phyloP scores from a whole-genome alignment of 768 basidiomycete genomes.

The Mycena galericulata region DNA sequence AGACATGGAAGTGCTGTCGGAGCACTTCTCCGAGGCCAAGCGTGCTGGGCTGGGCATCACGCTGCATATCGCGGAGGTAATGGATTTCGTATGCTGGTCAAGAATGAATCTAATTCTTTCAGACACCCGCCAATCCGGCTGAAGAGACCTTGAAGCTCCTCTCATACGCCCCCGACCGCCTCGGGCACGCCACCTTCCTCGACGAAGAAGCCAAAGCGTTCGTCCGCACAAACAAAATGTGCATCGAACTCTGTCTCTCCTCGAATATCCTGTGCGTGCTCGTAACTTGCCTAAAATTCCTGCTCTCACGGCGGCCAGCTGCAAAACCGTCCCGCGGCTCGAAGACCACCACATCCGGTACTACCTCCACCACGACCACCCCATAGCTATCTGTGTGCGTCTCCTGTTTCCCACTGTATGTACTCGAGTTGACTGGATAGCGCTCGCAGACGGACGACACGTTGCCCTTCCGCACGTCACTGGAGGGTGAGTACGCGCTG shows the following conservation, averaged over 20 bases:
- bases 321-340: slow-evolving; percentile 63
- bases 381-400: slow-evolving; percentile 69
- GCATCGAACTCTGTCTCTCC: slow-evolving; percentile 85
- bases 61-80: slow-evolving; percentile 85
- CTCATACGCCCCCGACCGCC: slow-evolving; percentile 73
- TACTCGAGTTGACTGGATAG: no score
- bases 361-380: slow-evolving; percentile 63
- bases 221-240: slow-evolving; percentile 65
- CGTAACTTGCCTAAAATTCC: slow-evolving; percentile 54
- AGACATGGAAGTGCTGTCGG: slow-evolving; percentile 62
- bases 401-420: neutral
- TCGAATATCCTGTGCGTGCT: slow-evolving; percentile 80
- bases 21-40: slow-evolving; percentile 65
- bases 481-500: slow-evolving; percentile 70
- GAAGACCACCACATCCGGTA: slow-evolving; percentile 68
- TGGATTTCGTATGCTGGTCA: slow-evolving; percentile 18
- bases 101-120: slow-evolving; percentile 57
- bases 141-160: slow-evolving; percentile 74
- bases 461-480: slow-evolving; percentile 67
- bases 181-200: slow-evolving; percentile 88
- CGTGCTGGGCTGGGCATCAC: slow-evolving; percentile 77
- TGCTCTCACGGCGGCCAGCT: slow-evolving; percentile 46
- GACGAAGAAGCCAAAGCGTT: slow-evolving; percentile 67
- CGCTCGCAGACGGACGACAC: slow-evolving; percentile 67
- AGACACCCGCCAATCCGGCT: slow-evolving; percentile 62